Percentiles rank a stretch among this genome's conserved stretches.
phyloP scores from a whole-genome alignment of 169 alveolate genomes.

The Cryptosporidium canis region DNA sequence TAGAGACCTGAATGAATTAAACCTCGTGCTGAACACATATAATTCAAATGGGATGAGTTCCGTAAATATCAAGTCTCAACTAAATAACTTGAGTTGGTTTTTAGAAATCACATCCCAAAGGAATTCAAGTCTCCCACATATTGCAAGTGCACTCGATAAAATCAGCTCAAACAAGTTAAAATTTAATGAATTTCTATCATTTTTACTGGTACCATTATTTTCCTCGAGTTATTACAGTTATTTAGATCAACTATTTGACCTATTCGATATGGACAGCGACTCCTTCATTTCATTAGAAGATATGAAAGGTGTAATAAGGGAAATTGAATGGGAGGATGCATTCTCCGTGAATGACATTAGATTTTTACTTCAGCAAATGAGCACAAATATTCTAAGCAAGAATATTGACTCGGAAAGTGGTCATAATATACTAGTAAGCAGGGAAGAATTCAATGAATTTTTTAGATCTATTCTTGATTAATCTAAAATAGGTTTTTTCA shows the following conservation, averaged over 20 bases:
- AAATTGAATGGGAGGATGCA: constrained; percentile 64
- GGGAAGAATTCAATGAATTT: constrained; percentile 49
- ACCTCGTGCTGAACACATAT: not conserved
- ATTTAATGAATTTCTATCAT: constrained; percentile 15
- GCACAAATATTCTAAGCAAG: constrained; percentile 12
- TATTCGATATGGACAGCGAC: constrained; percentile 67
- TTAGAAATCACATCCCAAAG: constrained; percentile 32
- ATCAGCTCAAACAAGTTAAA: not conserved
- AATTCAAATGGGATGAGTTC: not conserved
- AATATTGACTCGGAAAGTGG: constrained; percentile 1
- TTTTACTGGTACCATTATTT: constrained; percentile 34
- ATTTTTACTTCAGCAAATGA: constrained; percentile 31
- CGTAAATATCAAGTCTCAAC: constrained; percentile 8
- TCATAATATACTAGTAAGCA: constrained; percentile 19
- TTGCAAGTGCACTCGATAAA: constrained; percentile 13
- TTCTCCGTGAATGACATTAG: constrained; percentile 15
- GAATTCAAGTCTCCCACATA: constrained; percentile 41
- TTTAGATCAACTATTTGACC: constrained; percentile 30
- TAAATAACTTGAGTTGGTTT: constrained; percentile 45
- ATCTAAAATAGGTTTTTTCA: not conserved
- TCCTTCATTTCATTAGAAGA: constrained; percentile 56
- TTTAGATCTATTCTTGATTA: constrained; percentile 60
- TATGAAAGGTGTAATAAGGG: constrained; percentile 27
- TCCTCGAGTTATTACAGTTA: constrained; percentile 65
- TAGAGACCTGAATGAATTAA: constrained; percentile 46